phyloP scores from a whole-genome alignment of 1,284 basidiomycete genomes.

The Cryptococcus sp. region DNA sequence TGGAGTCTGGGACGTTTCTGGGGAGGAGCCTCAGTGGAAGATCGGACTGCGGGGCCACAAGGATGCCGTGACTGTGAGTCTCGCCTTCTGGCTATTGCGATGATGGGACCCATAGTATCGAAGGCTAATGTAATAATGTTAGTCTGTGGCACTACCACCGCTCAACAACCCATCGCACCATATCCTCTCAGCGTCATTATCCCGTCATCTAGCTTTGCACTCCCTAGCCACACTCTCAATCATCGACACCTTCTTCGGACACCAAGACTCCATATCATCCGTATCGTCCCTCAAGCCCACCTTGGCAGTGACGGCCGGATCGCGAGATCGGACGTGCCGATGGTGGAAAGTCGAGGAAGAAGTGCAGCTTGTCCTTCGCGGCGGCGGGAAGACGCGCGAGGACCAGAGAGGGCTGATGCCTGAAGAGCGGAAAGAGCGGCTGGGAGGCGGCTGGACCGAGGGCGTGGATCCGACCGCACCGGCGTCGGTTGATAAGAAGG shows the following conservation, averaged over 20 bases:
- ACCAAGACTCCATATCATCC: conserved; percentile 83
- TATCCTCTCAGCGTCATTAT: conserved; percentile 84
- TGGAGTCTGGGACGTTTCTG: conserved; percentile 78
- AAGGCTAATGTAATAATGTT: neutral
- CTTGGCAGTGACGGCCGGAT: conserved; percentile 82
- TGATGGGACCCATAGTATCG: neutral
- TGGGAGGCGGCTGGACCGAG: conserved; percentile 32
- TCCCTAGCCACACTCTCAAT: conserved; percentile 84
- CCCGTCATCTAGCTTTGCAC: conserved; percentile 89
- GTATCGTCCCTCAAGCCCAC: conserved; percentile 82
- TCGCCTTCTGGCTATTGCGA: conserved; percentile 2
- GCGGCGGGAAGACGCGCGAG: conserved; percentile 74
- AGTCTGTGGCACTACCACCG: conserved; percentile 79
- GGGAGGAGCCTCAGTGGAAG: conserved; percentile 66
- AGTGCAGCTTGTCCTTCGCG: conserved; percentile 92
- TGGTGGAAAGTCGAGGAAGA: conserved; percentile 98
- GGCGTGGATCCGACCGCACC: conserved; percentile 34
- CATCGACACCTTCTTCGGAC: conserved; percentile 95
- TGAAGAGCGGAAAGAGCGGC: conserved; percentile 54
- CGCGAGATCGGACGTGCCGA: conserved; percentile 84
- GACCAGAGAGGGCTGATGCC: conserved; percentile 69
- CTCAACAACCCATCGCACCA: conserved; percentile 66
- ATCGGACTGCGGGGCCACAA: conserved; percentile 80
- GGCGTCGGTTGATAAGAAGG: conserved; percentile 48
- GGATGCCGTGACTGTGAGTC: conserved; percentile 77